Evolutionary conservation across 2,329 filamentous ascomycete genomes (phyloP), one percentile per base, ranked within the genome.

Genomic region (Aspergillus thermomutatus): DNA sequence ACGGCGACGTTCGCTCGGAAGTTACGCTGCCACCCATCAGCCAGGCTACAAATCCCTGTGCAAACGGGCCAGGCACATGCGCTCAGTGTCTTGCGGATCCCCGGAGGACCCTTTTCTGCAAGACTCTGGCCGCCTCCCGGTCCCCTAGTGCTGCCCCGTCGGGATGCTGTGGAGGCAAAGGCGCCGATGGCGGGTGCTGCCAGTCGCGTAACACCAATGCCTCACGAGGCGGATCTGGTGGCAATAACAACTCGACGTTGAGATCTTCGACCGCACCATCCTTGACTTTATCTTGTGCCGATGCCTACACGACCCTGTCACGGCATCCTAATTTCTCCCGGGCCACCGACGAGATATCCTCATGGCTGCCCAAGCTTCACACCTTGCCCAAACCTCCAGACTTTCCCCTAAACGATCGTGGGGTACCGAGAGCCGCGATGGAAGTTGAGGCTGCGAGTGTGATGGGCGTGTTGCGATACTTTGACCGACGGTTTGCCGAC

Each of bases 371-470:
- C 1, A 87, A 87, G 72, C 82, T 92, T 17, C 83, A 85, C 68
- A 87, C 87, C 19, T 81, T 77, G 8, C 74, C 75, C 7, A 70
- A 72, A 43, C 72, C 75, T 0, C 66, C 68, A 50, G 66, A 76
- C 41, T 59, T 75, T 55, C 66, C 71, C 40, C 58, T 69, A 25
- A 66, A 64, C 10, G 63, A 71, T 49, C 53, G 58, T 4, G 54
- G 62, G 8, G 60, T 59, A 11, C 60, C 66, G 17, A 64, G 75
- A 51, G 81, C 82, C 45, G 86, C 89, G 1, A 86, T 92, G 65
- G 89, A 92, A 70, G 88, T 92, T 17, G 89, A 92, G 74, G 88
- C 89, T 6, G 89, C 89, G 0, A 92, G 89, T 71, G 91, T 92
- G 54, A 92, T 92, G 89, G 88, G 87, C 45, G 89, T 92, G n/a